Base-by-base conservation (phyloP, 495 filamentous ascomycete species). In the Melanomma pulvis-pyrius region DNA sequence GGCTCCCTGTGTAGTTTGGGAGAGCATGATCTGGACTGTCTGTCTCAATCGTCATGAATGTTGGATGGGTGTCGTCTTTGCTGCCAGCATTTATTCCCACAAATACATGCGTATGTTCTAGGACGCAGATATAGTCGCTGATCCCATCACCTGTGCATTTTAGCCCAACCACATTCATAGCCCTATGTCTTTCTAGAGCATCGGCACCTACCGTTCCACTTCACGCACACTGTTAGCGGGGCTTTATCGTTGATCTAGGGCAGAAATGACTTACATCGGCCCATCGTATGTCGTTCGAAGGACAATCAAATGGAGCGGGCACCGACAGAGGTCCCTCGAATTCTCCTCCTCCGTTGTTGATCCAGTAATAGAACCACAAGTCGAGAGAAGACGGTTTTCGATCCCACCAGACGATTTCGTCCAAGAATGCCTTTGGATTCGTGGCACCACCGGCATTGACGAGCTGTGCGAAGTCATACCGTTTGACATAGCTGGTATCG, bases 241-340 rank as follows among this genome's bases (percentile, higher is more conserved):
- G n/a, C n/a, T n/a, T n/a, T n/a, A n/a, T n/a, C n/a, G n/a, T n/a
- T n/a, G n/a, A n/a, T n/a, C n/a, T n/a, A n/a, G n/a, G n/a, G n/a
- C n/a, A n/a, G n/a, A n/a, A n/a, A n/a, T n/a, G n/a, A n/a, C 13
- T 34, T 39, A 56, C 53, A 56, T 56, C 53, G 29, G 26, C 53
- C 53, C 29, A 56, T 24, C 53, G 9, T n/a, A 32, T 26, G 22
- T 56, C 53, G 1, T 56, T 26, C 3, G 53, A 56, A 9, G 53
- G 53, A 24, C 53, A 56, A 15, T 36, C 26, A 21, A 56, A 39
- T 7, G 53, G 53, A 5, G 34, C 12, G 9, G 21, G 7, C 34
- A 7, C 53, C 29, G 11, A 19, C 4, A 39, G 19, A 2, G 6
- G 26, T n/a, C 34, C n/a, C 8, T 39, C n/a, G 24, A 53, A 53